phyloP scores from a whole-genome alignment of 495 filamentous ascomycete genomes.

The Cercophora samala region DNA sequence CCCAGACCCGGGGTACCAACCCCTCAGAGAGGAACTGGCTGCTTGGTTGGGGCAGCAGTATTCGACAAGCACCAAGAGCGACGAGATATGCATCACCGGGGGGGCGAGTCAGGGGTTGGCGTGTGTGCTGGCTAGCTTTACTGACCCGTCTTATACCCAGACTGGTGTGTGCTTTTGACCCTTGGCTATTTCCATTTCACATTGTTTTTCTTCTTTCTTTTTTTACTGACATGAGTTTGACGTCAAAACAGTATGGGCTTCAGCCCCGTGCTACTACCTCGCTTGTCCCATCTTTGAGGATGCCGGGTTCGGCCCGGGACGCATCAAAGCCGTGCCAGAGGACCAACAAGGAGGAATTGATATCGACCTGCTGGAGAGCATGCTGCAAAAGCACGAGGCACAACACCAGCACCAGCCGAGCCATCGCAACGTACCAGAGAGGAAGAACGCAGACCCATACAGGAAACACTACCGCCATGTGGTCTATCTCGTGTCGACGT shows the following conservation, averaged over 20 bases:
- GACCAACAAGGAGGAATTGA: conserved; percentile 68
- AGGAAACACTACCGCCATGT: conserved; percentile 75
- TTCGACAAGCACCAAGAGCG: conserved; percentile 14
- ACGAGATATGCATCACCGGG: conserved; percentile 75
- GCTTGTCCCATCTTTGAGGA: conserved; percentile 79
- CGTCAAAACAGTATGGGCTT: conserved; percentile 60
- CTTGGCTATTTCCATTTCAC: not conserved
- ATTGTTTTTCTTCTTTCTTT: too few relatives aligned
- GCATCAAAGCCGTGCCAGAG: conserved; percentile 64
- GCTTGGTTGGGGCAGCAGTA: conserved; percentile 61
- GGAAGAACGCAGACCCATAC: conserved; percentile 38
- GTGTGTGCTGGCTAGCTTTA: conserved; percentile 67
- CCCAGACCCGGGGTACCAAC: conserved; percentile 69
- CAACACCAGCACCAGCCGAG: conserved; percentile 6
- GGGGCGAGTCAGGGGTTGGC: conserved; percentile 76
- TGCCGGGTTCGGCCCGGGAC: conserved; percentile 58
- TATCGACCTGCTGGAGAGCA: conserved; percentile 51
- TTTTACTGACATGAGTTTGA: not conserved
- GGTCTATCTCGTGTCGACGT: conserved; percentile 80
- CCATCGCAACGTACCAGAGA: not conserved
- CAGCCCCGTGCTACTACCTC: conserved; percentile 76
- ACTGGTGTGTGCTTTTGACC: conserved; percentile 19
- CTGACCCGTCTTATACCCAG: conserved; percentile 71
- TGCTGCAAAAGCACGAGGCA: conserved; percentile 42
- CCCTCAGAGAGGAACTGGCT: conserved; percentile 61